A percentile compares a stretch with the other conserved stretches of the same genome.
phyloP scores from a whole-genome alignment of 345 rosid species.

The Dimocarpus longan region DNA sequence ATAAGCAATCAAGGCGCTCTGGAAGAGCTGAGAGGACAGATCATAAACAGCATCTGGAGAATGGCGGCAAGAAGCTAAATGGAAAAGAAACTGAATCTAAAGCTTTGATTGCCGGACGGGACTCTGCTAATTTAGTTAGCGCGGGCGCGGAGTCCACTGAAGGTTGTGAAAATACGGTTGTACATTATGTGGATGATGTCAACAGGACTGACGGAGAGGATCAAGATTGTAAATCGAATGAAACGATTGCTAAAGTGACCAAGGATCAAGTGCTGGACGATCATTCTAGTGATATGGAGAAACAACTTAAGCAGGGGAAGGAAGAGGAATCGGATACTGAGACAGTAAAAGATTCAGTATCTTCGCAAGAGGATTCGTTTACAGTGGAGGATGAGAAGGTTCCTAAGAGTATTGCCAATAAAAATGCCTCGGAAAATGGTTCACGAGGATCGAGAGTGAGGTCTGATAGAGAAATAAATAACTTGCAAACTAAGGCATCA shows the following conservation, averaged over 20 bases:
- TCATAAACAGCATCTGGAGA: constrained; percentile 48
- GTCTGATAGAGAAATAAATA: constrained; percentile 34
- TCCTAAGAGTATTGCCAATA: constrained; percentile 28
- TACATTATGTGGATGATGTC: constrained; percentile 66
- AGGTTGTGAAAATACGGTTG: constrained; percentile 56
- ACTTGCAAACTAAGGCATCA: constrained; percentile 23
- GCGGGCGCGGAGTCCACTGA: constrained; percentile 57
- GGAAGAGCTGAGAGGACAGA: constrained; percentile 55
- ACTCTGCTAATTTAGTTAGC: constrained; percentile 43
- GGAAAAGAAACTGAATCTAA: constrained; percentile 50
- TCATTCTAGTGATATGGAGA: constrained; percentile 46
- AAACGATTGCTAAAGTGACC: constrained; percentile 20
- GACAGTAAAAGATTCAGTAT: constrained; percentile 52
- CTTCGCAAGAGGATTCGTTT: constrained; percentile 52
- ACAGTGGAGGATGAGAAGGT: constrained; percentile 53
- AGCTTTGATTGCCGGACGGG: constrained; percentile 44
- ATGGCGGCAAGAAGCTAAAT: constrained; percentile 41
- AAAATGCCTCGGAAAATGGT: constrained; percentile 26
- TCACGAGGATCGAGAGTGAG: constrained; percentile 27
- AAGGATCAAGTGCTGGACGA: constrained; percentile 41
- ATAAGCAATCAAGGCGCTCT: constrained; percentile 54
- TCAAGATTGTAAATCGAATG: constrained; percentile 32
- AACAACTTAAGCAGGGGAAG: constrained; percentile 40
- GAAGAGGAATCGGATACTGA: constrained; percentile 63
- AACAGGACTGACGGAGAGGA: constrained; percentile 46